These are phyloP conservation scores for Diplodia sapinea DNA, from an alignment of 2,329 filamentous ascomycete species.

Conservation along the genomic window DNA sequence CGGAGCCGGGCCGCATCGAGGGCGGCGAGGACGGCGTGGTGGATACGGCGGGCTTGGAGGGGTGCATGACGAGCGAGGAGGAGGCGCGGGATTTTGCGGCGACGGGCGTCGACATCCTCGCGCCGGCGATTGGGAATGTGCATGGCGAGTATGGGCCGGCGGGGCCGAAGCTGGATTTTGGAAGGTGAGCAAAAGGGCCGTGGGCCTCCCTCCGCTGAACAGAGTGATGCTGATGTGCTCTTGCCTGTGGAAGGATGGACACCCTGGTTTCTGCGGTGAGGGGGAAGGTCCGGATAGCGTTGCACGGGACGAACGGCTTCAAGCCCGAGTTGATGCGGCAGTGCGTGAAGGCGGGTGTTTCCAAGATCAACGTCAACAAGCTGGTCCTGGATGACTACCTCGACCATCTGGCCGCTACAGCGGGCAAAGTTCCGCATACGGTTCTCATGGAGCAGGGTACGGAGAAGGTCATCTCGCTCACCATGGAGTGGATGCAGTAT, in stretches of 20 bases:
- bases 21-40: slow-evolving; percentile 75
- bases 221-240: background rate
- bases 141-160: slow-evolving; percentile 74
- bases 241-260: background rate
- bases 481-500: slow-evolving; percentile 57
- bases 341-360: slow-evolving; percentile 60
- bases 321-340: slow-evolving; percentile 55
- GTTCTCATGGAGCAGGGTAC: slow-evolving; percentile 55
- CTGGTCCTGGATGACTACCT: slow-evolving; percentile 56
- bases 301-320: slow-evolving; percentile 66
- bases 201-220: background rate
- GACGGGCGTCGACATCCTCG: slow-evolving; percentile 74
- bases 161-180: slow-evolving; percentile 49
- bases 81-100: slow-evolving; percentile 72
- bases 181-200: slow-evolving; percentile 29
- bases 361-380: slow-evolving; percentile 66
- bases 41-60: slow-evolving; percentile 68
- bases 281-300: slow-evolving; percentile 55
- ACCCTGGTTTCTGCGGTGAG: slow-evolving; percentile 34
- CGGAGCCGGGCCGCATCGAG: slow-evolving; percentile 72
- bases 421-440: slow-evolving; percentile 45
- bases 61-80: slow-evolving; percentile 68
- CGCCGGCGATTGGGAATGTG: slow-evolving; percentile 76
- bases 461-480: slow-evolving; percentile 46
- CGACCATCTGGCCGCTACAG: slow-evolving; percentile 50